Conservation (phyloP, 2,329 filamentous ascomycete species). For the Thielaviopsis ethacetica region DNA sequence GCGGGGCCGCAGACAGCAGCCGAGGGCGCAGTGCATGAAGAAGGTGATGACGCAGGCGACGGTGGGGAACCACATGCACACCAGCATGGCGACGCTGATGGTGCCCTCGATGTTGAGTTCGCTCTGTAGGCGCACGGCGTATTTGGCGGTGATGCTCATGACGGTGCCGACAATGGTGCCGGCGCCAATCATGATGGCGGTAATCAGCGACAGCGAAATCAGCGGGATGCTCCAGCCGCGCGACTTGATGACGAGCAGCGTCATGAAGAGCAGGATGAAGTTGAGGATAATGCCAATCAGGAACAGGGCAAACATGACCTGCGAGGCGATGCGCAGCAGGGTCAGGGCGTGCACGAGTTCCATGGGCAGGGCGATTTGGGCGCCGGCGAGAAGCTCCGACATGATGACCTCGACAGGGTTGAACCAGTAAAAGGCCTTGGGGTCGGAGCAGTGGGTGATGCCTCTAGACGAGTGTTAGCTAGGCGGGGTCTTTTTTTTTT, state of each 20-base stretch:
- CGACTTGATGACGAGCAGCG: constrained; percentile 38
- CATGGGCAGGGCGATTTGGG: constrained; percentile 64
- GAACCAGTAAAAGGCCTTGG: constrained; percentile 68
- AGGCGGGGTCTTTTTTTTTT: not conserved
- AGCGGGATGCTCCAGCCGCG: constrained; percentile 48
- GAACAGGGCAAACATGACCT: constrained; percentile 85
- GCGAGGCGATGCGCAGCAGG: constrained; percentile 57
- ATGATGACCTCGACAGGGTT: constrained; percentile 73
- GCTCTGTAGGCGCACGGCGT: constrained; percentile 53
- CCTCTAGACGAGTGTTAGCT: constrained; percentile 28
- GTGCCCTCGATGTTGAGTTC: constrained; percentile 61
- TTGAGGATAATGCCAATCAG: constrained; percentile 52
- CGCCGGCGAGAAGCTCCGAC: constrained; percentile 63
- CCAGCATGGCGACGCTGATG: constrained; percentile 61
- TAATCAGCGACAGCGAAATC: constrained; percentile 49
- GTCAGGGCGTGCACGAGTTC: constrained; percentile 57
- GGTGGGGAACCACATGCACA: constrained; percentile 76
- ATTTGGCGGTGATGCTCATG: constrained; percentile 68
- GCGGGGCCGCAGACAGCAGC: constrained; percentile 40
- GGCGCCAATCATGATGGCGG: constrained; percentile 49
- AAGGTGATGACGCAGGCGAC: constrained; percentile 52
- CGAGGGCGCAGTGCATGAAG: constrained; percentile 56
- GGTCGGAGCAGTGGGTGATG: constrained; percentile 58
- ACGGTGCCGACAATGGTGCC: constrained; percentile 63
- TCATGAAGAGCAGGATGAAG: constrained; percentile 54